Conservation (phyloP, 2,329 filamentous ascomycete species). For the Coniochaeta prunicola region DNA sequence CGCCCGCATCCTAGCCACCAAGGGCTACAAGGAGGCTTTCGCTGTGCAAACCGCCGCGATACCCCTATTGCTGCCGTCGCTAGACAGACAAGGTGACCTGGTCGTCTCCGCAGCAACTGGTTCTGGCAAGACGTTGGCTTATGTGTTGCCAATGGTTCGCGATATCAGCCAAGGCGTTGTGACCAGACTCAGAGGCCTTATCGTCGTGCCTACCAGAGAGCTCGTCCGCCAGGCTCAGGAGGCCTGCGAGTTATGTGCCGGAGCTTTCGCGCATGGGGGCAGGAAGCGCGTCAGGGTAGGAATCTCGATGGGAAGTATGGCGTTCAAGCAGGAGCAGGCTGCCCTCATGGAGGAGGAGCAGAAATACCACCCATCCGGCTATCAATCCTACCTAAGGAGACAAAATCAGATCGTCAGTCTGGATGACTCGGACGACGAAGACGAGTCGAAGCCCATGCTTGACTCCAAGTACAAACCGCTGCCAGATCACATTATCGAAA, state of each 20-base stretch:
- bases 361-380: constrained; percentile 58
- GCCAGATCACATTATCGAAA: constrained; percentile 56
- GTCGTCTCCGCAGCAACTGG: constrained; percentile 90
- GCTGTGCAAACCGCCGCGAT: constrained; percentile 75
- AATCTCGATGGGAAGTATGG: constrained; percentile 74
- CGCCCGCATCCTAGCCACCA: constrained; percentile 55
- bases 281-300: constrained; percentile 70
- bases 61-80: constrained; percentile 66
- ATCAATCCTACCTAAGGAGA: constrained; percentile 28
- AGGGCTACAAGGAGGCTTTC: constrained; percentile 64
- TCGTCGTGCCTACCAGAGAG: constrained; percentile 87
- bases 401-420: constrained; percentile 32
- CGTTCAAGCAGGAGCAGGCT: constrained; percentile 58
- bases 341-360: constrained; percentile 36
- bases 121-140: constrained; percentile 91
- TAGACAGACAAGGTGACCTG: constrained; percentile 64
- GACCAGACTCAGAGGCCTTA: constrained; percentile 66
- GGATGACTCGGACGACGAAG: constrained; percentile 37
- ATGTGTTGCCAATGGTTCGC: constrained; percentile 78
- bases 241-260: constrained; percentile 66
- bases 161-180: constrained; percentile 59
- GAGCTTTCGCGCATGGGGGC: constrained; percentile 45
- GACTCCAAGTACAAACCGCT: constrained; percentile 29
- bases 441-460: constrained; percentile 25
- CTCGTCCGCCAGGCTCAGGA: constrained; percentile 80